Conservation (phyloP, 1,284 basidiomycete species). For the Puccinia coronata region DNA sequence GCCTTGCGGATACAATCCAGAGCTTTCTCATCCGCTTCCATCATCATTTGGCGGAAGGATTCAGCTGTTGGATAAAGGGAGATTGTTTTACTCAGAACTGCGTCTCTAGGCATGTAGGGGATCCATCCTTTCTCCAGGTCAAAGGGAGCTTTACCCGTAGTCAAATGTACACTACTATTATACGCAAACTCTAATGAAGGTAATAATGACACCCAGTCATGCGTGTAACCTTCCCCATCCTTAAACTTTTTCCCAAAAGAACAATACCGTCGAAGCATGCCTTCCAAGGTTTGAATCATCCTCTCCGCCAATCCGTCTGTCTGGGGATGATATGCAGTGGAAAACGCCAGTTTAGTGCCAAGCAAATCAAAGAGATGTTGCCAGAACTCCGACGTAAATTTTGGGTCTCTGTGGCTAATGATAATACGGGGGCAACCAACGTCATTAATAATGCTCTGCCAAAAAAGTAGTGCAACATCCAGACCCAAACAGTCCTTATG, state of each 20-base stretch:
- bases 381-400: neutral
- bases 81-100: neutral
- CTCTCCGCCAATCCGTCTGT: neutral
- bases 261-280: constrained; percentile 5
- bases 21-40: no score
- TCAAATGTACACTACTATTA: neutral
- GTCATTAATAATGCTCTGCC: constrained; percentile 3
- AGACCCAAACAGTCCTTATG: neutral
- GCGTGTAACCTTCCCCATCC: neutral
- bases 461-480: neutral
- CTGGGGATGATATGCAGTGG: constrained; percentile 30
- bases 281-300: constrained; percentile 18
- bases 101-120: neutral
- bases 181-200: neutral
- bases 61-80: neutral
- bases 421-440: neutral
- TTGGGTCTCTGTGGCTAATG: constrained; percentile 25
- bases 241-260: neutral
- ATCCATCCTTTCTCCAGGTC: constrained; percentile 10
- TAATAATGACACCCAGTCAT: neutral
- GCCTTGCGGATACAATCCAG: no score
- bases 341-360: constrained; percentile 10
- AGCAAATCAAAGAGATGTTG: neutral
- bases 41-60: neutral
- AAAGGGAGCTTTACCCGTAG: neutral